Evolutionary conservation across 768 basidiomycete species (phyloP), one percentile per base, ranked within the genome.

Genomic region (Boletellus emodensis): DNA sequence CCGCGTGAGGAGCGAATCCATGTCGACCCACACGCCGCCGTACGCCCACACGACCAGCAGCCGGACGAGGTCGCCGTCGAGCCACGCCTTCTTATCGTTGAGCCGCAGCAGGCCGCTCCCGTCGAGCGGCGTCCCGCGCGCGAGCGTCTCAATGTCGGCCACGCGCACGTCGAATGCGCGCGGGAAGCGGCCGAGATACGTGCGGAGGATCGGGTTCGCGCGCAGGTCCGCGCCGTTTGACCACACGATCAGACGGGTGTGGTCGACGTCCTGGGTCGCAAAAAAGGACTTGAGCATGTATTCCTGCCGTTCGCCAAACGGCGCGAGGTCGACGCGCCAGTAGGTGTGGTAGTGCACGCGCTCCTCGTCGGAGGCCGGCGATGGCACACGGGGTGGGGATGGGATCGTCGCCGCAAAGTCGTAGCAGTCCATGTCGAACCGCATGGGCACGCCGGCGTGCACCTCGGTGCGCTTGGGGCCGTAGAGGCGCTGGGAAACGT

Each of bases 1-100:
- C 48, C 95, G 75, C 40, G 92, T 95, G 55, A 97, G 73, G 48
- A 98, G 77, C 44, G 89, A 89, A 68, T 99, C 95, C 93, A 97
- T 96, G 65, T 99, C 95, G 41, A 97, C 77, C 95, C 95, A 98
- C 20, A 96, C 82, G 0, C 95, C 95, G 1, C 95, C 95, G 61
- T 80, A 83, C 53, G 81, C 83, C 90, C 94, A 97, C 32, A 96
- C 71, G 26, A 94, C 80, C 52, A 99, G 72, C 56, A 97, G 63
- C 44, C 95, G 75, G n/a, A 97, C 77, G 49, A 96, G 77, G 65
- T 97, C 95, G 0, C 95, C 94, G 59, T 97, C 95, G 24, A 96
- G 74, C 95, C 94, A 97, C 7, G 92, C 95, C 65, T 85, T 86
- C 56, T 73, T 68, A 63, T 97, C 95, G 42, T 71, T 70, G 47